Percentiles rank a stretch among this genome's conserved stretches.
These are phyloP conservation scores for Leccinum sublutescens DNA, from an alignment of 768 basidiomycete species.

Conservation along the genomic window DNA sequence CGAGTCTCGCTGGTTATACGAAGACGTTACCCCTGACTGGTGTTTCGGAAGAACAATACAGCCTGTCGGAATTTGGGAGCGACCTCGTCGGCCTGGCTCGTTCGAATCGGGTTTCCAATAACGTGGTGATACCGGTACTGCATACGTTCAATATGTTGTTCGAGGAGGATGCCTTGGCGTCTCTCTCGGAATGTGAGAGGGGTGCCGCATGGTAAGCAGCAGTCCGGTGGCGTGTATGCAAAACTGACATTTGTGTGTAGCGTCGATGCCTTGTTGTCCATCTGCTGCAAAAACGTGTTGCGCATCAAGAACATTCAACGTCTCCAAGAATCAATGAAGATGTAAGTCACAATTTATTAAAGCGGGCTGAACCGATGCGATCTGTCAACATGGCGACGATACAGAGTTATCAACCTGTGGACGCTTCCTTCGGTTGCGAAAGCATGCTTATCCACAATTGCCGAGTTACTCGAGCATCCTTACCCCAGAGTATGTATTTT, in stretches of 20 bases:
- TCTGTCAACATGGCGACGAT: conserved; percentile 12
- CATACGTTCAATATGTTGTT: conserved; percentile 73
- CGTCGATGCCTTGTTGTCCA: conserved; percentile 48
- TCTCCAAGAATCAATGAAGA: conserved; percentile 78
- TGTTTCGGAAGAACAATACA: conserved; percentile 37
- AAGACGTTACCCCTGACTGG: conserved; percentile 46
- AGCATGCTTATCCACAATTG: conserved; percentile 45
- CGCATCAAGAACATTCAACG: conserved; percentile 82
- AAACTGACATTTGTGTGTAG: conserved; percentile 36
- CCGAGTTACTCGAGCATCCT: conserved; percentile 68
- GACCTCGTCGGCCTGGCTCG: conserved; percentile 59
- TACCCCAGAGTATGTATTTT: conserved; percentile 68
- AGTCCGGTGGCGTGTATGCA: conserved; percentile 11
- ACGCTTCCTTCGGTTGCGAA: conserved; percentile 44
- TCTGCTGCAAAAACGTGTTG: conserved; percentile 60
- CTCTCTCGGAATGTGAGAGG: conserved; percentile 42
- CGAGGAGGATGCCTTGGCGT: conserved; percentile 59
- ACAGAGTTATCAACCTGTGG: conserved; percentile 67
- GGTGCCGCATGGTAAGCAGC: conserved; percentile 54
- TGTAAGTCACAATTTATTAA: conserved; percentile 50
- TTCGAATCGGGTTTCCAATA: conserved; percentile 58
- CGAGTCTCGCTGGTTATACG: conserved; percentile 59
- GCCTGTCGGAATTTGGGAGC: conserved; percentile 47
- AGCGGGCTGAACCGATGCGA: conserved; percentile 10
- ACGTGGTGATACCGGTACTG: conserved; percentile 77